A percentile compares a stretch with the other conserved stretches of the same genome.
phyloP scores from a whole-genome alignment of 345 rosid species.

The Linum lewisii region DNA sequence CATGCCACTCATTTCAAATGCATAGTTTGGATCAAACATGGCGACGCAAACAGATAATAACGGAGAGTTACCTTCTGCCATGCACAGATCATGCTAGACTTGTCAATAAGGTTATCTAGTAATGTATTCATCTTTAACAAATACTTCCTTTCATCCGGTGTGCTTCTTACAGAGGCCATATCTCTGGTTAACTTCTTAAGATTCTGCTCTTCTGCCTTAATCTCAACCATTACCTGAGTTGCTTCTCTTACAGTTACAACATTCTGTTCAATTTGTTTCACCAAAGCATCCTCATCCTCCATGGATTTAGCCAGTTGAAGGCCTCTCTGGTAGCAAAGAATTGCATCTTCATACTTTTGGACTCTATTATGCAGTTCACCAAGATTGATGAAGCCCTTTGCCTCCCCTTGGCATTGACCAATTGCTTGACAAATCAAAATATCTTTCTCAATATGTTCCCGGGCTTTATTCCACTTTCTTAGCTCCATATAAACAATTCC shows the following conservation, averaged over 20 bases:
- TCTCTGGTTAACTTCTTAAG: conserved; percentile 66
- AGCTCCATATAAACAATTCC: conserved; percentile 62
- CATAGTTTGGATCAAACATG: no score
- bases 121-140: conserved; percentile 50
- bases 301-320: conserved; percentile 64
- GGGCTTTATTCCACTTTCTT: conserved; percentile 70
- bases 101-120: conserved; percentile 73
- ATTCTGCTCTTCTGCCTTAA: conserved; percentile 73
- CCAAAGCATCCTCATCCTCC: conserved; percentile 85
- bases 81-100: conserved; percentile 53
- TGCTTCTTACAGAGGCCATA: conserved; percentile 42
- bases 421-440: conserved; percentile 65
- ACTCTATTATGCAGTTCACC: conserved; percentile 70
- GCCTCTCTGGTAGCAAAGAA: conserved; percentile 65
- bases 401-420: conserved; percentile 76
- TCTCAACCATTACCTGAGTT: conserved; percentile 49
- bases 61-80: conserved; percentile 77
- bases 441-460: conserved; percentile 67
- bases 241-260: conserved; percentile 57
- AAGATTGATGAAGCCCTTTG: conserved; percentile 91
- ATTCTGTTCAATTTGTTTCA: conserved; percentile 47
- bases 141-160: conserved; percentile 52
- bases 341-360: conserved; percentile 71
- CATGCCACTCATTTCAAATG: no score
- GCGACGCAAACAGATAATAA: no score